A percentile compares a stretch with the other conserved stretches of the same genome.
These are phyloP conservation scores for Cyclocybe cylindracea DNA, from an alignment of 768 basidiomycete genomes.

Conservation along the genomic window DNA sequence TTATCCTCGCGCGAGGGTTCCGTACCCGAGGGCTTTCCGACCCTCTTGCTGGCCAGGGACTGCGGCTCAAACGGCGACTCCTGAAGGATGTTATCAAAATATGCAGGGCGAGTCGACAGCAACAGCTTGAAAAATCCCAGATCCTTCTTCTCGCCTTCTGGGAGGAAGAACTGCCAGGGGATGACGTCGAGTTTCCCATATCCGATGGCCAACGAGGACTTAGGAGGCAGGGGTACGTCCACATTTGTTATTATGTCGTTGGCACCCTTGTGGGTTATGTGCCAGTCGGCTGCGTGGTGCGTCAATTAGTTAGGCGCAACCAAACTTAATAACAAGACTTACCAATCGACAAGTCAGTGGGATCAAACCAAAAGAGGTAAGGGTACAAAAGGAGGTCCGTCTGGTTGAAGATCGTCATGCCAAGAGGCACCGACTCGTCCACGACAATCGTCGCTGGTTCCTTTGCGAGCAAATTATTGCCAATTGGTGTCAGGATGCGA, in stretches of 20 bases:
- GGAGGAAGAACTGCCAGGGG: slow-evolving; percentile 33
- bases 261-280: slow-evolving; percentile 26
- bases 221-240: slow-evolving; percentile 26
- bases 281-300: slow-evolving; percentile 23
- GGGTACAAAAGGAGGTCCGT: slow-evolving; percentile 34
- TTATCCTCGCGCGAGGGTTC: no score
- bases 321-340: slow-evolving; percentile 5
- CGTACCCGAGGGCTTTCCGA: no score
- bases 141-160: slow-evolving; percentile 30
- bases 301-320: background rate
- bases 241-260: slow-evolving; percentile 19
- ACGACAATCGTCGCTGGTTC: slow-evolving; percentile 28
- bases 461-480: slow-evolving; percentile 26
- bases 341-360: slow-evolving; percentile 37
- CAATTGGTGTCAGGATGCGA: slow-evolving; percentile 16
- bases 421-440: slow-evolving; percentile 26
- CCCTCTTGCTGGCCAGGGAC: no score
- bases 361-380: slow-evolving; percentile 45
- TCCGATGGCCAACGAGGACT: slow-evolving; percentile 35
- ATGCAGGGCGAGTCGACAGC: slow-evolving; percentile 34
- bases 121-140: slow-evolving; percentile 47
- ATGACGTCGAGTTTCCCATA: slow-evolving; percentile 36
- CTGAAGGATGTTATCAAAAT: slow-evolving; percentile 34
- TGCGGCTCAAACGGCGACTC: slow-evolving; percentile 29
- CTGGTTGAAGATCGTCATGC: slow-evolving; percentile 36